Evolutionary conservation across 129 eudicot species (phyloP).

Genomic region (Helichrysum umbraculigerum): DNA sequence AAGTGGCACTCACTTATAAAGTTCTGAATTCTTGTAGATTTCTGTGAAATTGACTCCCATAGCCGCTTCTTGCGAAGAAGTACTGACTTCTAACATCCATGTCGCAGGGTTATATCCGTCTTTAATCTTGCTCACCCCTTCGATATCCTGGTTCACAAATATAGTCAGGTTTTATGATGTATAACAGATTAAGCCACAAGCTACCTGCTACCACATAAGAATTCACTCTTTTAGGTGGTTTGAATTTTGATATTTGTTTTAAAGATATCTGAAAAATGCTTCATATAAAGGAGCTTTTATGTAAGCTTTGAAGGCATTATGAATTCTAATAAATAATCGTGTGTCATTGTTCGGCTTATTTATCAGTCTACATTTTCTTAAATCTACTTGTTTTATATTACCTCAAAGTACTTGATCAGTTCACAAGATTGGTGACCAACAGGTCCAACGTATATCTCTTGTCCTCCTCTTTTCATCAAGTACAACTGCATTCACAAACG

Average conservation of each 20-base stretch:
- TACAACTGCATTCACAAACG: slow-evolving; percentile 45
- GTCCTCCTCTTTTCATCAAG: slow-evolving; percentile 77
- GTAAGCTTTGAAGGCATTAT: not conserved
- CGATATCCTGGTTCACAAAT: slow-evolving; percentile 37
- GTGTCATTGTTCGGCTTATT: not conserved
- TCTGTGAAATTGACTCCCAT: slow-evolving; percentile 64
- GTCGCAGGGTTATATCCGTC: slow-evolving; percentile 82
- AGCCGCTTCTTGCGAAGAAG: slow-evolving; percentile 56
- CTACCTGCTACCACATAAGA: not conserved
- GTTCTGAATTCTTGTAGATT: slow-evolving; percentile 56
- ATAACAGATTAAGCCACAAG: too few relatives aligned
- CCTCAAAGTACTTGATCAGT: slow-evolving; percentile 75
- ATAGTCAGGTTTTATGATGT: too few relatives aligned
- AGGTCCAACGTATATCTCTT: slow-evolving; percentile 77
- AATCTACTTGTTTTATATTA: not conserved
- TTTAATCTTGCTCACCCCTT: slow-evolving; percentile 56
- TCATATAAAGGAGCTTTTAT: not conserved
- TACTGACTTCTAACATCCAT: slow-evolving; percentile 78
- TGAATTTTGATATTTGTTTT: too few relatives aligned
- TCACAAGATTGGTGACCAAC: slow-evolving; percentile 61
- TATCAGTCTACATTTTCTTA: not conserved
- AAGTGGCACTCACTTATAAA: slow-evolving; percentile 40
- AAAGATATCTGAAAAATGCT: too few relatives aligned
- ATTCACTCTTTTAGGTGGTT: not conserved
- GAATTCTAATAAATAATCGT: not conserved